Evolutionary conservation across 2,329 filamentous ascomycete species (phyloP), one percentile per base, ranked within the genome.

Genomic region (Pseudopithomyces chartarum): DNA sequence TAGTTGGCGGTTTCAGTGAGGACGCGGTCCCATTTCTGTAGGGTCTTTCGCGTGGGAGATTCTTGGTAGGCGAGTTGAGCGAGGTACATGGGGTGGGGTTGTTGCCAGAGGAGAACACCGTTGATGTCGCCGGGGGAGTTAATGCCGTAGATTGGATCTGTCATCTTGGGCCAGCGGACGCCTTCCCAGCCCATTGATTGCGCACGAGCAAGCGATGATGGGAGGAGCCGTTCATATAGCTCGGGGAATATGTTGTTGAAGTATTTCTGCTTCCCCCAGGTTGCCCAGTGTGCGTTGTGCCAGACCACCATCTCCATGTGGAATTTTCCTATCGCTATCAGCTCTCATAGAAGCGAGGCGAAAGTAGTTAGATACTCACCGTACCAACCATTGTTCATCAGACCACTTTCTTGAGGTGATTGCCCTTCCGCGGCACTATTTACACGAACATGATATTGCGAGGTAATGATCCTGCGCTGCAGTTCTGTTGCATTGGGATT

Each of bases 121-220:
- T 87, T 87, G 66, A 87, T 87, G 60, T 85, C 82, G 2, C 85
- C 85, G 0, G 85, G 84, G 1, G 84, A 82, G 46, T 80, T 82
- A 11, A 81, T 76, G 22, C 84, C 83, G 13, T 23, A 38, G 0
- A 79, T 80, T 0, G 83, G 82, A 65, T 86, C 84, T 8, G 79
- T 84, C 84, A 86, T 86, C 64, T 87, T 84, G 2, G 80, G 80
- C 70, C 80, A 79, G 29, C 84, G 47, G 64, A 81, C 81, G 67
- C 76, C 77, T 19, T 67, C 52, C 56, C 78, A 78, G 33, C 77
- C 76, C 59, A 78, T 76, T 3, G 66, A 49, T 13, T 57, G 19
- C 1, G 77, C 77, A 4, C 77, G 66, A 5, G 69, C 65, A 15
- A 73, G 65, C 23, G 71, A 75, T 4, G 70, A 69, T 0, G 66